phyloP scores from a whole-genome alignment of 2,329 filamentous ascomycete genomes.

The Hymenoscyphus scutula region DNA sequence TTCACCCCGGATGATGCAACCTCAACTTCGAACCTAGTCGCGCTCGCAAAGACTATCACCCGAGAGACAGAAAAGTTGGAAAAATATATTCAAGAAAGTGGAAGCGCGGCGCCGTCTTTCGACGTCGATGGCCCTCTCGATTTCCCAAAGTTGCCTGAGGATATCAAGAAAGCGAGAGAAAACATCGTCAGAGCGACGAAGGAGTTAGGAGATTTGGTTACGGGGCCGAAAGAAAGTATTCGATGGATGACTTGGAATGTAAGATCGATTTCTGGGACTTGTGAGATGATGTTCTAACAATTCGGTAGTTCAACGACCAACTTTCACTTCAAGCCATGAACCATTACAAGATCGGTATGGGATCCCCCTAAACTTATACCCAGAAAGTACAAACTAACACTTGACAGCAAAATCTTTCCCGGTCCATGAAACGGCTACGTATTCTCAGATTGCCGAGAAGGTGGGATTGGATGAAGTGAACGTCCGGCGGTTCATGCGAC shows the following conservation, averaged over 20 bases:
- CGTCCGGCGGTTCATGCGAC: constrained; percentile 50
- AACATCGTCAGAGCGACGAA: constrained; percentile 49
- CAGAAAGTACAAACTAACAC: constrained; percentile 14
- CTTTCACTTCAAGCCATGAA: constrained; percentile 51
- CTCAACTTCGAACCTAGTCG: constrained; percentile 40
- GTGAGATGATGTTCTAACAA: constrained; percentile 17
- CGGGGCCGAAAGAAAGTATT: constrained; percentile 50
- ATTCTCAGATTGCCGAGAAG: constrained; percentile 46
- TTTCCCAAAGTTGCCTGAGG: constrained; percentile 47
- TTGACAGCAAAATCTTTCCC: constrained; percentile 51
- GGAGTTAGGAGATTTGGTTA: constrained; percentile 47
- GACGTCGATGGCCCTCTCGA: constrained; percentile 44
- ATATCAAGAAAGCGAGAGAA: constrained; percentile 46
- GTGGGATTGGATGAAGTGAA: constrained; percentile 49
- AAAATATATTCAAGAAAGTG: constrained; percentile 44
- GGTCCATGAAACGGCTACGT: constrained; percentile 44
- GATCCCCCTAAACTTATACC: background rate
- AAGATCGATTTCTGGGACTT: constrained; percentile 28
- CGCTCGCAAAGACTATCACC: constrained; percentile 48
- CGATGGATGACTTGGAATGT: constrained; percentile 54
- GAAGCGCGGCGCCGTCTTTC: constrained; percentile 45
- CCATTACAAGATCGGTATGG: constrained; percentile 48
- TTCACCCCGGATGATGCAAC: background rate
- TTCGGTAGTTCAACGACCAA: constrained; percentile 47
- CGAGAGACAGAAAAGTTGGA: constrained; percentile 50